Percentiles rank a stretch among this genome's conserved stretches.
phyloP scores from a whole-genome alignment of 2,329 filamentous ascomycete species.

The Fusarium haematococcum region DNA sequence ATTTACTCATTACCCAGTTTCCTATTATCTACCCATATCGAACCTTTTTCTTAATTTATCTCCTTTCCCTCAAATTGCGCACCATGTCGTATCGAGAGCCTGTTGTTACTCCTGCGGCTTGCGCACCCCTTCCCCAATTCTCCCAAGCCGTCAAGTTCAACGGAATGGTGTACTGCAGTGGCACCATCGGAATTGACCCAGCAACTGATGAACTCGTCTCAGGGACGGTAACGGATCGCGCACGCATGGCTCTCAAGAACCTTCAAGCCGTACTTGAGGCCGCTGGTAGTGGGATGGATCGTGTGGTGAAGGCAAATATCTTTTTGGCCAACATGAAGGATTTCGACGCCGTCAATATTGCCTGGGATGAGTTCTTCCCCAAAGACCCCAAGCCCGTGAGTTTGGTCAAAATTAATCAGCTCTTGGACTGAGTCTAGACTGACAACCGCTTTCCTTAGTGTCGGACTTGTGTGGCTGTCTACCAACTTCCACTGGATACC shows the following conservation, averaged over 20 bases:
- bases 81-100: neutral
- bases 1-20: neutral
- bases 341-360: conserved; percentile 1
- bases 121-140: conserved; percentile 60
- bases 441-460: neutral
- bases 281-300: conserved; percentile 3
- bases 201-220: neutral
- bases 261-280: neutral
- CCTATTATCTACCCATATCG: neutral
- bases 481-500: neutral
- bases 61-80: neutral
- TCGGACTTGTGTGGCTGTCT: conserved; percentile 6
- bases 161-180: conserved; percentile 77
- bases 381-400: neutral
- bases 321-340: conserved; percentile 11
- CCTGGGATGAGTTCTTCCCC: conserved; percentile 11
- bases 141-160: conserved; percentile 71
- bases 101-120: neutral
- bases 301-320: conserved; percentile 11
- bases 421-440: neutral
- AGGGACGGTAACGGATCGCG: neutral
- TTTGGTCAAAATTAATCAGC: too few species aligned
- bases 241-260: neutral
- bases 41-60: neutral
- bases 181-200: conserved; percentile 60